Conservation (phyloP, 352 stramenopile genomes). For the Globisporangium recalcitrans region DNA sequence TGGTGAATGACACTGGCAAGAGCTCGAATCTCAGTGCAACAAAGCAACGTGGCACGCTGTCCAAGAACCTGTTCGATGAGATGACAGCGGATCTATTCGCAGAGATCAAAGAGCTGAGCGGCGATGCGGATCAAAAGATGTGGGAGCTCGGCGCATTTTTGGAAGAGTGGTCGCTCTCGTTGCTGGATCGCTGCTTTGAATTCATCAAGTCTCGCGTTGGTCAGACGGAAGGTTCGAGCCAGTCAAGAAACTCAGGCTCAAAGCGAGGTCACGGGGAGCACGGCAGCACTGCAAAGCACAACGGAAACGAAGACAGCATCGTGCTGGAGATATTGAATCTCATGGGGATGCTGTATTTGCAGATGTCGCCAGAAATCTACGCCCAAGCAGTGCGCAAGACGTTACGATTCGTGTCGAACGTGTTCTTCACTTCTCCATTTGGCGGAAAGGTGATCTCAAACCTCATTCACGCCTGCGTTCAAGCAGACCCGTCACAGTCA, state of each 20-base stretch:
- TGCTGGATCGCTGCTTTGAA: constrained; percentile 60
- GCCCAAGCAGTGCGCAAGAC: constrained; percentile 48
- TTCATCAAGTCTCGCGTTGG: constrained; percentile 56
- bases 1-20: constrained; percentile 64
- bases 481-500: constrained; percentile 36
- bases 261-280: constrained; percentile 14
- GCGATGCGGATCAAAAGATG: constrained; percentile 39
- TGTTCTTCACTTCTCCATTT: constrained; percentile 59
- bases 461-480: constrained; percentile 46
- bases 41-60: constrained; percentile 29
- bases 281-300: constrained; percentile 17
- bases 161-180: constrained; percentile 58
- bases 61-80: constrained; percentile 30
- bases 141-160: constrained; percentile 57
- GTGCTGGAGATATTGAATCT: constrained; percentile 60
- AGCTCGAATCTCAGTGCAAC: constrained; percentile 26
- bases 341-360: constrained; percentile 49
- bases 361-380: constrained; percentile 66
- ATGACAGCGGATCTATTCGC: constrained; percentile 46
- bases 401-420: constrained; percentile 41
- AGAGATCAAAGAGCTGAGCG: constrained; percentile 22
- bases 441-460: constrained; percentile 53
- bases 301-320: constrained; percentile 36
- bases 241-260: constrained; percentile 14
- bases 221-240: constrained; percentile 24